Base-by-base conservation (phyloP, 2,329 filamentous ascomycete species). In the Didymella lethalis region DNA sequence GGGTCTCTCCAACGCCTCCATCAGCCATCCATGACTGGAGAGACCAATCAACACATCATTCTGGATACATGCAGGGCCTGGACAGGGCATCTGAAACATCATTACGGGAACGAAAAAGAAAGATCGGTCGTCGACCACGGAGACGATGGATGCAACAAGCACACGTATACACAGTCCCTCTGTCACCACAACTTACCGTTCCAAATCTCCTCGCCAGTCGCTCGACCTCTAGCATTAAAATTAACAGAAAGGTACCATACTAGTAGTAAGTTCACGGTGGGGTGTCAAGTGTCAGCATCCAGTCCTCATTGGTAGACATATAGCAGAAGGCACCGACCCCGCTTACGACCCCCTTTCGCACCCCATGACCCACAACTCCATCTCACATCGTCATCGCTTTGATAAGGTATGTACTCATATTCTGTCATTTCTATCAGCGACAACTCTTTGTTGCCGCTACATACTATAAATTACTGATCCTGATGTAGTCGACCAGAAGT, bases 391-490 rank as follows among this genome's bases (percentile, higher is more conserved):
- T 58, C 48, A 48, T 60, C 25, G 16, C 20, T 47, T 52, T 58
- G 48, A 58, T 53, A 57, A 62, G 49, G 56, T 59, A 55, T 46
- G 48, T 53, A 48, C 31, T 48, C 29, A 34, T 54, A 59, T 53
- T 61, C 20, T 44, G 16, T 47, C 18, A 20, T n/a, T 40, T 29
- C 47, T 52, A 29, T 25, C 20, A 40, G 18, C 49, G 20, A 47
- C 40, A 6, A 23, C 23, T 60, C 40, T 48, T 29, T 59, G 14
- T 51, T 41, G 32, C n/a, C 32, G 6, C 57, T 68, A 55, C 64
- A 60, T 67, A 73, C 64, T 71, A 71, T 73, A 73, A 64, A 74
- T 70, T 73, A 72, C 61, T 67, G 58, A 63, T 60, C 48, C 50
- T 45, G n/a, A 46, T 48, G 50, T 50, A 57, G 61, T 61, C 43